A percentile compares a stretch with the other conserved stretches of the same genome.
phyloP scores from a whole-genome alignment of 2,329 filamentous ascomycete species.

The Aspergillus felis region DNA sequence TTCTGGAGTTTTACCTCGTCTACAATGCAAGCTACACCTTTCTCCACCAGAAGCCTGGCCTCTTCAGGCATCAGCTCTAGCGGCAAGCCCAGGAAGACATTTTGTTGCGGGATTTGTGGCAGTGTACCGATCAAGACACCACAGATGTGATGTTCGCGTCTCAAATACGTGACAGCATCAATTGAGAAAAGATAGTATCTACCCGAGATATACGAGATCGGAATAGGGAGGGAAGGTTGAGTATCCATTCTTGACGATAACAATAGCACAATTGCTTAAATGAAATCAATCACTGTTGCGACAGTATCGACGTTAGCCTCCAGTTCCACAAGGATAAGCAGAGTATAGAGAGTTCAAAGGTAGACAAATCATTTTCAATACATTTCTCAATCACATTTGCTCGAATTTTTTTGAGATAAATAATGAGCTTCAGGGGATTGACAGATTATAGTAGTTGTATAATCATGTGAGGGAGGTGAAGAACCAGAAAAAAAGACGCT shows the following conservation, averaged over 20 bases:
- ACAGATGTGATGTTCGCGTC: slow-evolving; percentile 76
- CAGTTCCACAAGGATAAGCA: slow-evolving; percentile 5
- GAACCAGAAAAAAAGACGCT: not conserved
- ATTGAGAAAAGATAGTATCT: slow-evolving; percentile 89
- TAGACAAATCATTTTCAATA: slow-evolving; percentile 34
- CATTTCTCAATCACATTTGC: slow-evolving; percentile 43
- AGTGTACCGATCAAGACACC: slow-evolving; percentile 83
- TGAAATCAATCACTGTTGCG: slow-evolving; percentile 10
- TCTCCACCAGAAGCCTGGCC: slow-evolving; percentile 73
- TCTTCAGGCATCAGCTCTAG: slow-evolving; percentile 90
- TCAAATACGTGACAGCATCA: slow-evolving; percentile 71
- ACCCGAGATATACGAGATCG: slow-evolving; percentile 75
- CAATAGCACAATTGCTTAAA: slow-evolving; percentile 1
- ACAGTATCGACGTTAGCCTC: slow-evolving; percentile 21
- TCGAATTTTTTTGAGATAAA: slow-evolving; percentile 33
- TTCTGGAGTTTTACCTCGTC: slow-evolving; percentile 73
- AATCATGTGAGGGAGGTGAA: slow-evolving; percentile 54
- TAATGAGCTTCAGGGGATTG: slow-evolving; percentile 69
- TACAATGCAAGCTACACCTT: slow-evolving; percentile 71
- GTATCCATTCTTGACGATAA: slow-evolving; percentile 27
- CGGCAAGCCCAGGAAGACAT: slow-evolving; percentile 85
- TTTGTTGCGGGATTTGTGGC: slow-evolving; percentile 90
- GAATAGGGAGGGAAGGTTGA: slow-evolving; percentile 55
- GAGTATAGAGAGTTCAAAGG: slow-evolving; percentile 6
- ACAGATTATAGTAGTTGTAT: slow-evolving; percentile 66